Evolutionary conservation across 768 basidiomycete species (phyloP).

Genomic region (Lactarius psammicola): DNA sequence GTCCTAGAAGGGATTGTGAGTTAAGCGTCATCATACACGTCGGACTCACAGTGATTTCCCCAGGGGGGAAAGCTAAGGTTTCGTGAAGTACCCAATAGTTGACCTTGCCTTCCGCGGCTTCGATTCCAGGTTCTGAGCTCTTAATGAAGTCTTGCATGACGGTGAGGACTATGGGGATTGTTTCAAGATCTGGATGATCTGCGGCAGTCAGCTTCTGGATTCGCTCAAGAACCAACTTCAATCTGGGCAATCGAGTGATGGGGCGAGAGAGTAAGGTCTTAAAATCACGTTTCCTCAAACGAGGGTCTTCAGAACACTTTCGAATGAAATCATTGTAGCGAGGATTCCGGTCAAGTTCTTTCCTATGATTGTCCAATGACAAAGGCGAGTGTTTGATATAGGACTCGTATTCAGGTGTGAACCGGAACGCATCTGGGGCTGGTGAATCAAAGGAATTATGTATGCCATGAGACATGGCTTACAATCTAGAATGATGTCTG

Average conservation of each 20-base stretch:
- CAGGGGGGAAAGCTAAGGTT: slow-evolving; percentile 67
- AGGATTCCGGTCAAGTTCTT: slow-evolving; percentile 67
- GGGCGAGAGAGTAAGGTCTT: slow-evolving; percentile 83
- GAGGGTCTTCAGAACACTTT: slow-evolving; percentile 58
- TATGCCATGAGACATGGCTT: slow-evolving; percentile 30
- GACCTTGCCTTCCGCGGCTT: slow-evolving; percentile 86
- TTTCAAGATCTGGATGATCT: slow-evolving; percentile 78
- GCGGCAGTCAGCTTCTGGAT: slow-evolving; percentile 62
- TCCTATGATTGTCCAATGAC: slow-evolving; percentile 76
- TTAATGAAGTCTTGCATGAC: slow-evolving; percentile 73
- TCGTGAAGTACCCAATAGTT: slow-evolving; percentile 83
- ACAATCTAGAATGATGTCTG: slow-evolving; percentile 86
- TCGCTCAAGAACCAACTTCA: slow-evolving; percentile 71
- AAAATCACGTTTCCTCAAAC: slow-evolving; percentile 71
- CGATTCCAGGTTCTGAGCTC: slow-evolving; percentile 87
- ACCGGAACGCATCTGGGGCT: slow-evolving; percentile 39
- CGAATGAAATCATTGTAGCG: slow-evolving; percentile 67
- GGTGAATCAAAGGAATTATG: slow-evolving; percentile 1
- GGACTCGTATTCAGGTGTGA: slow-evolving; percentile 66
- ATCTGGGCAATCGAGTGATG: slow-evolving; percentile 82
- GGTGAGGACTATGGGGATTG: slow-evolving; percentile 66
- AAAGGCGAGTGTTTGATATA: slow-evolving; percentile 90
- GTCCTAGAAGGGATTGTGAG: slow-evolving; percentile 49
- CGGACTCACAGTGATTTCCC: slow-evolving; percentile 72
- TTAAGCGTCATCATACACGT: slow-evolving; percentile 10